Conservation (phyloP, 371 early-diverging fungal species). For the Basidiobolus meristosporus region DNA sequence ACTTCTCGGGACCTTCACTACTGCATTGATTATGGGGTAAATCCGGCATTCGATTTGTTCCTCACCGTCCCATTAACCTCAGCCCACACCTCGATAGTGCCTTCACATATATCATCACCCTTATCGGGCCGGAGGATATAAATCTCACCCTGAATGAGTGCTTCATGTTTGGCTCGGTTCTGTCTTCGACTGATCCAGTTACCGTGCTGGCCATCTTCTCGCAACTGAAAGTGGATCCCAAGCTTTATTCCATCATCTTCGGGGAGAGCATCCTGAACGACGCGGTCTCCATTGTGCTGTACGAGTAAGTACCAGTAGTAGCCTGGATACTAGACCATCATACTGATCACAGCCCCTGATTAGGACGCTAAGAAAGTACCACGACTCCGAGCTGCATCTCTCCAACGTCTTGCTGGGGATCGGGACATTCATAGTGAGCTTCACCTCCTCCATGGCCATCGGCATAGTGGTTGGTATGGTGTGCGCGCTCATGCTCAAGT, state of each 20-base stretch:
- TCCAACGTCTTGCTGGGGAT: constrained; percentile 49
- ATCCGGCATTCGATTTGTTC: background rate
- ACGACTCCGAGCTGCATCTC: constrained; percentile 51
- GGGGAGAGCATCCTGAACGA: constrained; percentile 90
- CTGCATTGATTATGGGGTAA: background rate
- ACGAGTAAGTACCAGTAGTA: constrained; percentile 26
- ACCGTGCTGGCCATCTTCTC: constrained; percentile 85
- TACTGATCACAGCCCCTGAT: too few species aligned
- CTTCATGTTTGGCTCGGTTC: constrained; percentile 77
- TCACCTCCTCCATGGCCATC: constrained; percentile 61
- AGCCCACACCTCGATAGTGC: constrained; percentile 13
- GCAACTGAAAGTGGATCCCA: constrained; percentile 78
- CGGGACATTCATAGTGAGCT: constrained; percentile 56
- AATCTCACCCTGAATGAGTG: constrained; percentile 57
- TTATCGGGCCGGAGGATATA: constrained; percentile 47
- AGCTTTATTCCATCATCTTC: constrained; percentile 81
- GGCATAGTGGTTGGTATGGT: constrained; percentile 59
- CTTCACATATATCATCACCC: constrained; percentile 42
- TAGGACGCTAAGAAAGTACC: constrained; percentile 60
- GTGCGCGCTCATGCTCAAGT: constrained; percentile 23
- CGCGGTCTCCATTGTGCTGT: constrained; percentile 88
- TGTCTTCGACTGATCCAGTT: constrained; percentile 93
- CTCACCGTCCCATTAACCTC: background rate
- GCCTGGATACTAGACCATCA: background rate
- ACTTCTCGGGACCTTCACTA: background rate